Evolutionary conservation across 1,139 yeast genomes (phyloP), one percentile per base, ranked within the genome.

Genomic region (Zygoascus hellenicus): DNA sequence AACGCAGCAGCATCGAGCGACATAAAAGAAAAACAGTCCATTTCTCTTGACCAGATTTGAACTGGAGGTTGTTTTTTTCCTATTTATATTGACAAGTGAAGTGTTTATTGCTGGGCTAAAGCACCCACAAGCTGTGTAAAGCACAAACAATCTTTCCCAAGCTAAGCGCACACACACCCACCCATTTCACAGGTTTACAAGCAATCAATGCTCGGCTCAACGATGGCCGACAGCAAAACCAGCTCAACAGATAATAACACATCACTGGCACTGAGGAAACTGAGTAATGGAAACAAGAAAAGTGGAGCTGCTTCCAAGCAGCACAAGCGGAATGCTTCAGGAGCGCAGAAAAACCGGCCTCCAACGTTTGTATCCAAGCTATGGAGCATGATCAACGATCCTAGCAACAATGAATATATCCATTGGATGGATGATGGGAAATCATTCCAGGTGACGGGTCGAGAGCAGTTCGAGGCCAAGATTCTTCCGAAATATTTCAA

Each of bases 371-470:
- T 92, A 5, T 79, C 83, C 72, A 92, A 92, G 63, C 71, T 92
- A 31, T 92, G 97, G 97, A 78, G 83, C 32, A 92, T 92, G 96
- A 90, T 92, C 10, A 89, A 89, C 63, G 97, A 90, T 61, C 71
- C 78, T 0, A 63, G 68, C 1, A 90, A 90, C 63, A 65, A 74
- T 14, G 76, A 81, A 40, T 80, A 81, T 57, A 90, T 92, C 38
- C 73, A 81, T 43, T 92, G 98, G 98, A 74, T 80, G 58, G 77
- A 80, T 2, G 90, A 86, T 62, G 98, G 98, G 2, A 76, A 80
- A 52, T 78, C 94, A 3, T 88, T 92, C 61, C 83, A 86, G 55
- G 96, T 92, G 6, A 76, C 77, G 47, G 87, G 88, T 58, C 75
- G 96, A 47, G 97, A 92, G 62, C 80, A 78, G 50, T 90, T 92